These are phyloP conservation scores for Beauveria caledonica DNA, from an alignment of 2,329 filamentous ascomycete genomes.

Conservation along the genomic window DNA sequence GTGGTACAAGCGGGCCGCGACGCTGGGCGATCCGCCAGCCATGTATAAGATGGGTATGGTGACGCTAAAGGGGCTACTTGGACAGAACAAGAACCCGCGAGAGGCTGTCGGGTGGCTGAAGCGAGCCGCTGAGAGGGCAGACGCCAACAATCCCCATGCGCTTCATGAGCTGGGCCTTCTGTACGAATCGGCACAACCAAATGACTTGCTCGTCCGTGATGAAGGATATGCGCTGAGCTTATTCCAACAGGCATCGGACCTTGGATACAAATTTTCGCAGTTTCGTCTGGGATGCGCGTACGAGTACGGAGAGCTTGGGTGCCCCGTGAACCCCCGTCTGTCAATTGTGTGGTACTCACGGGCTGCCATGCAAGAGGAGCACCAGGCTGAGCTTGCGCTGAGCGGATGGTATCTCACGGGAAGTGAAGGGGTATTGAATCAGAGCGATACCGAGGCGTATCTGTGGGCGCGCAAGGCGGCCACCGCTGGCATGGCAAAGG, in stretches of 20 bases:
- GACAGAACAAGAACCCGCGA: conserved; percentile 70
- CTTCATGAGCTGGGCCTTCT: conserved; percentile 75
- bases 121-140: conserved; percentile 79
- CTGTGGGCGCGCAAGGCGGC: conserved; percentile 95
- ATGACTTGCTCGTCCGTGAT: conserved; percentile 71
- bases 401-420: conserved; percentile 95
- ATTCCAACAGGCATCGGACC: conserved; percentile 75
- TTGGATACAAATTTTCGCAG: conserved; percentile 94
- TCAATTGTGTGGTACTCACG: conserved; percentile 93
- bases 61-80: conserved; percentile 83
- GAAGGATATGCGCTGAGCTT: conserved; percentile 73
- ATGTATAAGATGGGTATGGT: conserved; percentile 99
- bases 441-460: conserved; percentile 93
- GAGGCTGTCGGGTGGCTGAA: conserved; percentile 92
- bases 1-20: conserved; percentile 93
- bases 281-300: conserved; percentile 81
- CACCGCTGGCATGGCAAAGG: conserved; percentile 78
- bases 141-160: conserved; percentile 86
- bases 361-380: conserved; percentile 86
- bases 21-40: conserved; percentile 80
- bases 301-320: conserved; percentile 81
- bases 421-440: conserved; percentile 74
- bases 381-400: conserved; percentile 79
- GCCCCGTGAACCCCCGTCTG: conserved; percentile 70
- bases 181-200: conserved; percentile 55